Conservation (phyloP, 768 basidiomycete genomes). For the Strobilomyces confusus region DNA sequence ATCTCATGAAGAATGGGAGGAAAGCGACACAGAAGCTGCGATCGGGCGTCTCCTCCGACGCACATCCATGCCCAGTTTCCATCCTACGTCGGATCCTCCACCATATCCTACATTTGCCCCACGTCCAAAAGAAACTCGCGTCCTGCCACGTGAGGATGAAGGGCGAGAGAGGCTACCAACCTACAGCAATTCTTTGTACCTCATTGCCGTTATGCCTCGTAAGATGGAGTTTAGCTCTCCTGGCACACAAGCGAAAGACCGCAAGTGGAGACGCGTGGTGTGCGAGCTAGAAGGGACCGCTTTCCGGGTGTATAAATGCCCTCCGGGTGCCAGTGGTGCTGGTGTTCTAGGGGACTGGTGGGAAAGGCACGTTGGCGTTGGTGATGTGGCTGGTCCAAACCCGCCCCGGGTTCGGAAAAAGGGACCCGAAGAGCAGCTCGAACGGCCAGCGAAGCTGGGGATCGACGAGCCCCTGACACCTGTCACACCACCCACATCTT, state of each 20-base stretch:
- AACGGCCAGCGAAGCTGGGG: slow-evolving; percentile 23
- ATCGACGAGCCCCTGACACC: slow-evolving; percentile 10
- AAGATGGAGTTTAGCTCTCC: slow-evolving; percentile 92
- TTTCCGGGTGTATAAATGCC: slow-evolving; percentile 69
- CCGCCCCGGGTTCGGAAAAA: slow-evolving; percentile 22
- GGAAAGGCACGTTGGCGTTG: slow-evolving; percentile 74
- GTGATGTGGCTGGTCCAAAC: slow-evolving; percentile 43
- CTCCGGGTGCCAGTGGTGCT: slow-evolving; percentile 39
- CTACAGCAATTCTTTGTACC: slow-evolving; percentile 80
- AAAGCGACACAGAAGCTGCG: slow-evolving; percentile 25
- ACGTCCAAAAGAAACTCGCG: slow-evolving; percentile 18
- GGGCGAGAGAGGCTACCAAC: slow-evolving; percentile 74
- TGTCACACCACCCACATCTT: neutral
- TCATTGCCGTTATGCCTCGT: slow-evolving; percentile 76
- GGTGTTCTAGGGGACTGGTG: slow-evolving; percentile 70
- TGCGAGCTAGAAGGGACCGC: slow-evolving; percentile 92
- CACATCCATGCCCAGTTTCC: slow-evolving; percentile 72
- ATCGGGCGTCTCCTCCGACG: slow-evolving; percentile 47
- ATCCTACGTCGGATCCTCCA: slow-evolving; percentile 54
- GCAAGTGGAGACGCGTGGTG: slow-evolving; percentile 87
- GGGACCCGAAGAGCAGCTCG: slow-evolving; percentile 20
- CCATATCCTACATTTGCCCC: slow-evolving; percentile 57
- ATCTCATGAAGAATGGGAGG: slow-evolving; percentile 14
- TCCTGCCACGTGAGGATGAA: slow-evolving; percentile 67
- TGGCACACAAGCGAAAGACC: slow-evolving; percentile 82